phyloP scores from a whole-genome alignment of 805 yeast species.

The Kodamaea laetipori region DNA sequence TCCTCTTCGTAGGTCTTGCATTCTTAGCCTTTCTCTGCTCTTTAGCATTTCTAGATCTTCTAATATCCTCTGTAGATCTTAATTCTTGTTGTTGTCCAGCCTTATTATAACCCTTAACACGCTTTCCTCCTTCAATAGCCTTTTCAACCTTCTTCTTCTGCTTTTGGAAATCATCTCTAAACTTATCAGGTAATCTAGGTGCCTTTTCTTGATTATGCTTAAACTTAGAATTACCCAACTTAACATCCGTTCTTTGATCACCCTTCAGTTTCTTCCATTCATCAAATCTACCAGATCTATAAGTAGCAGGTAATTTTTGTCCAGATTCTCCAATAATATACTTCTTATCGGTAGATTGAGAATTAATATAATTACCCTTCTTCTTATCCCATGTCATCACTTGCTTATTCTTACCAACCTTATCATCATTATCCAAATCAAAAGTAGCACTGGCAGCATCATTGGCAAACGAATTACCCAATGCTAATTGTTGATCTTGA shows the following conservation, averaged over 20 bases:
- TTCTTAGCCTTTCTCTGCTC: constrained; percentile 83
- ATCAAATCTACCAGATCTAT: constrained; percentile 87
- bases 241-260: constrained; percentile 45
- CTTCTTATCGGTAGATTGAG: constrained; percentile 78
- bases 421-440: constrained; percentile 79
- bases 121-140: constrained; percentile 74
- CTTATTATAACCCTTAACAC: constrained; percentile 65
- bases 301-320: constrained; percentile 86
- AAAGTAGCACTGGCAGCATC: constrained; percentile 86
- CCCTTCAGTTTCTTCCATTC: constrained; percentile 86
- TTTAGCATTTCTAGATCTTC: constrained; percentile 68
- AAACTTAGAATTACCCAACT: constrained; percentile 45
- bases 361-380: constrained; percentile 84
- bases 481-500: constrained; percentile 75
- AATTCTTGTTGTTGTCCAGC: constrained; percentile 58
- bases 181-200: constrained; percentile 89
- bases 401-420: constrained; percentile 66
- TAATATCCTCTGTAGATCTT: constrained; percentile 68
- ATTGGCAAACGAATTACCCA: constrained; percentile 65
- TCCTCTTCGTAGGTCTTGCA: constrained; percentile 64
- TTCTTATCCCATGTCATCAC: constrained; percentile 91
- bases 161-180: constrained; percentile 78
- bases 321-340: constrained; percentile 95
- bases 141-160: constrained; percentile 81
- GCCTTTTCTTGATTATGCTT: constrained; percentile 75